Evolutionary conservation across 2,329 filamentous ascomycete genomes (phyloP).

Genomic region (Coleophoma eucalyptorum): DNA sequence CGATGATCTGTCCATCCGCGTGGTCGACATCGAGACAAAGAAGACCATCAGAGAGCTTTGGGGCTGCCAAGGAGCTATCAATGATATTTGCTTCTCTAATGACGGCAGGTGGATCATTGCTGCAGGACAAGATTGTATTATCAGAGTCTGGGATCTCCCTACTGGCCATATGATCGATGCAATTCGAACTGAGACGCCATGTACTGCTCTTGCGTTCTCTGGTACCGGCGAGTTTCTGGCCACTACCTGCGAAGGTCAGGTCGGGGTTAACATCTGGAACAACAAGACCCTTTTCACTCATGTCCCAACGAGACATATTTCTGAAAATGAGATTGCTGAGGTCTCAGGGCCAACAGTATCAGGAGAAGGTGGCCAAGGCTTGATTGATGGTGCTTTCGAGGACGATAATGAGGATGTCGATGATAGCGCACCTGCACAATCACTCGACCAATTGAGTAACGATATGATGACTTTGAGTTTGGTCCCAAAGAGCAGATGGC

Average conservation of each 20-base stretch:
- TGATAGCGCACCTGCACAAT: constrained; percentile 49
- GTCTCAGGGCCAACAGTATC: constrained; percentile 71
- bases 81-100: constrained; percentile 84
- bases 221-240: constrained; percentile 91
- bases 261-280: constrained; percentile 94
- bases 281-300: constrained; percentile 91
- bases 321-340: constrained; percentile 66
- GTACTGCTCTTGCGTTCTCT: constrained; percentile 84
- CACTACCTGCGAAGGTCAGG: constrained; percentile 73
- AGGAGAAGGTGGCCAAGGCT: constrained; percentile 72
- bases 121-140: constrained; percentile 72
- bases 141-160: constrained; percentile 92
- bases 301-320: constrained; percentile 79
- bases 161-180: constrained; percentile 95
- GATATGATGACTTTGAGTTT: constrained; percentile 87
- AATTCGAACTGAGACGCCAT: constrained; percentile 74
- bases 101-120: constrained; percentile 94
- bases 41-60: constrained; percentile 91
- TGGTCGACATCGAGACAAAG: constrained; percentile 87
- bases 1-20: constrained; percentile 80
- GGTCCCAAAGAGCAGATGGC: constrained; percentile 88
- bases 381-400: constrained; percentile 74
- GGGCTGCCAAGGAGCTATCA: constrained; percentile 70
- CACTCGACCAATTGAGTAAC: constrained; percentile 72
- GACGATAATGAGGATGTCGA: constrained; percentile 47